A percentile compares a stretch with the other conserved stretches of the same genome.
phyloP scores from a whole-genome alignment of 495 filamentous ascomycete genomes.

The Cryomyces minteri region DNA sequence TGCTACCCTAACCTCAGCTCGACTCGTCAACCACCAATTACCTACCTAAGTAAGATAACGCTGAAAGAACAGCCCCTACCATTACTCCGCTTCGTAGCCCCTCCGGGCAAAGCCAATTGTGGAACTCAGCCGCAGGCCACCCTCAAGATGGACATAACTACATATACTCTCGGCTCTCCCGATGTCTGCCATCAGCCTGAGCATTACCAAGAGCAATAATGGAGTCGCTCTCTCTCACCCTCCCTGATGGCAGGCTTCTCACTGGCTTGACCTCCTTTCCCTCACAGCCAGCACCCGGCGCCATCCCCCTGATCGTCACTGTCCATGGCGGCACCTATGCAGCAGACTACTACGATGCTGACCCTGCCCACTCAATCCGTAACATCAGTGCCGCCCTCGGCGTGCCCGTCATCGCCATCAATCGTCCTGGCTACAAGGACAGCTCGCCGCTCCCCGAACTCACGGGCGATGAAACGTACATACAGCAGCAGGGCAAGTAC shows the following conservation, averaged over 20 bases:
- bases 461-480: constrained; percentile 4
- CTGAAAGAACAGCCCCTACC: too few species aligned
- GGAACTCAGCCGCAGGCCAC: too few species aligned
- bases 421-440: constrained; percentile 18
- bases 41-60: too few species aligned
- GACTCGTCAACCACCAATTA: too few species aligned
- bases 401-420: constrained; percentile 18
- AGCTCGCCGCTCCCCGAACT: constrained; percentile 8
- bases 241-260: constrained; percentile 3
- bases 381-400: constrained; percentile 7
- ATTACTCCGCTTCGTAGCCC: too few species aligned
- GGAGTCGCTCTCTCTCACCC: constrained; percentile 1
- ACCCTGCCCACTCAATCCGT: constrained; percentile 13
- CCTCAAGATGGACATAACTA: too few species aligned
- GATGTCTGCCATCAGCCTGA: too few species aligned
- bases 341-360: constrained; percentile 19
- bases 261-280: constrained; percentile 11
- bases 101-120: too few species aligned
- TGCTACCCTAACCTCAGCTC: too few species aligned
- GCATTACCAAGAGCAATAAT: constrained; percentile 1
- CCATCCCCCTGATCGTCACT: constrained; percentile 16
- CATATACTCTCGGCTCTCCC: too few species aligned
- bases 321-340: constrained; percentile 21
- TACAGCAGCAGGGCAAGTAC: constrained; percentile 12
- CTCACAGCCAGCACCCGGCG: background rate